Percentiles rank a stretch among this genome's conserved stretches.
Evolutionary conservation across 345 rosid genomes (phyloP).

Genomic region (Odontarrhena argentea): DNA sequence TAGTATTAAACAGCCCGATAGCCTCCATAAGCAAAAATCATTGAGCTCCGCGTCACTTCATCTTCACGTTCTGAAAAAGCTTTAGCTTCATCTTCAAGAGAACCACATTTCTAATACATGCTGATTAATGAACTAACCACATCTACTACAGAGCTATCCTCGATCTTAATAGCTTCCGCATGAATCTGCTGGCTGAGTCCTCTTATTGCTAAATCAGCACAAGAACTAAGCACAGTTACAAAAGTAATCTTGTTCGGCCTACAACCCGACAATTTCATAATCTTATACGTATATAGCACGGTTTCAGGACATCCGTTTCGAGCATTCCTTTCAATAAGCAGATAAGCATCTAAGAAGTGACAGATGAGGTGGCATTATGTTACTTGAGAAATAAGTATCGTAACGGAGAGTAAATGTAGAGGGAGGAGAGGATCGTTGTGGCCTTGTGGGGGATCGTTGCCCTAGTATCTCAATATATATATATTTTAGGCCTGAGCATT

Average conservation of each 20-base stretch:
- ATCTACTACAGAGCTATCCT: slow-evolving; percentile 50
- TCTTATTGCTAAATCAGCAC: slow-evolving; percentile 70
- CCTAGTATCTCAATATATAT: too few species aligned
- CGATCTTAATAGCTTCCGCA: slow-evolving; percentile 63
- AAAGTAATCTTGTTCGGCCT: slow-evolving; percentile 68
- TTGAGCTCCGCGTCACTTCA: slow-evolving; percentile 77
- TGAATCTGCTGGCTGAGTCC: slow-evolving; percentile 84
- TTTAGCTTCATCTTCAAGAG: slow-evolving; percentile 65
- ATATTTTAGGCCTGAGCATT: too few species aligned
- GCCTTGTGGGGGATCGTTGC: too few species aligned
- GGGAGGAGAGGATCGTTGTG: too few species aligned
- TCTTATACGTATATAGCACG: slow-evolving; percentile 51
- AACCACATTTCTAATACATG: slow-evolving; percentile 78
- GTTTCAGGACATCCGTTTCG: slow-evolving; percentile 59
- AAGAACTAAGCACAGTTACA: slow-evolving; percentile 68
- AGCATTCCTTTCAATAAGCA: slow-evolving; percentile 67
- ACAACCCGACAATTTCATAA: slow-evolving; percentile 61
- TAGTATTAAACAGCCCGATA: slow-evolving; percentile 55
- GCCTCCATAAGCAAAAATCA: slow-evolving; percentile 83
- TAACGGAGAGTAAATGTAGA: too few species aligned
- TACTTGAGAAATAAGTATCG: too few species aligned
- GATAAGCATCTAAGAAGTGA: too few species aligned
- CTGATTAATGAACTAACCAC: slow-evolving; percentile 68
- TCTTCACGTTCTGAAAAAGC: slow-evolving; percentile 61
- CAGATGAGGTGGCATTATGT: too few species aligned